A percentile compares a stretch with the other conserved stretches of the same genome.
Conservation (phyloP, 148 eudicot genomes). For the Suaeda aralocaspica region DNA sequence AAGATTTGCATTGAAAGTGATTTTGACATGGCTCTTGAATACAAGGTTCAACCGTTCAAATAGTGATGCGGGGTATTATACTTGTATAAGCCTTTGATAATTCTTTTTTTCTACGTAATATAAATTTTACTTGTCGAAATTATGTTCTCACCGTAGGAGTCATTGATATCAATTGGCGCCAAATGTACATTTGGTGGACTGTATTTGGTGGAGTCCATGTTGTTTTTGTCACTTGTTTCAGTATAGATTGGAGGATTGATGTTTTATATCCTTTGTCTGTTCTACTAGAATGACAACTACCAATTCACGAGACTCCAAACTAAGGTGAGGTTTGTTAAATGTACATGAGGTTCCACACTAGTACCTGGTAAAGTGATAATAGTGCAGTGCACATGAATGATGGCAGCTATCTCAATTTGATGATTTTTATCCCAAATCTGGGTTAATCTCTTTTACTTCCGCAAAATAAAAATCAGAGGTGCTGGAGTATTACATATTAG, state of each 20-base stretch:
- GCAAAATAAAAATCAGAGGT: no score
- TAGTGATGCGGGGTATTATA: not conserved
- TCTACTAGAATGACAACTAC: constrained; percentile 2
- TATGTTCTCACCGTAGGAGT: no score
- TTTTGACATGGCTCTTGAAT: constrained; percentile 14
- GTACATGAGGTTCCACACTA: not conserved
- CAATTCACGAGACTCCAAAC: constrained; percentile 1
- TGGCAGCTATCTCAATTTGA: not conserved
- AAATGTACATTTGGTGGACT: not conserved
- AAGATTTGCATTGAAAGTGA: constrained; percentile 22
- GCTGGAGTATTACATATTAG: no score
- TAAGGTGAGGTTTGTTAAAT: constrained; percentile 6
- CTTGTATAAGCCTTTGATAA: not conserved
- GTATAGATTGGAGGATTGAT: not conserved
- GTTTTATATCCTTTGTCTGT: not conserved
- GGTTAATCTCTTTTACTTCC: no score
- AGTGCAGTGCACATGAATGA: not conserved
- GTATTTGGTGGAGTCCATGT: not conserved
- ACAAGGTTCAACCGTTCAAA: not conserved
- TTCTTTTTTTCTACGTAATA: not conserved
- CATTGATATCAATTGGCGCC: no score
- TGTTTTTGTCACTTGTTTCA: not conserved
- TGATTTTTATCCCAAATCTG: no score
- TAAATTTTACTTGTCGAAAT: no score
- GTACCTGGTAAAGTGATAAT: not conserved